Percentiles rank a stretch among this genome's conserved stretches.
Conservation (phyloP, 176 grass and related monocot species). For the Oryza officinalis region DNA sequence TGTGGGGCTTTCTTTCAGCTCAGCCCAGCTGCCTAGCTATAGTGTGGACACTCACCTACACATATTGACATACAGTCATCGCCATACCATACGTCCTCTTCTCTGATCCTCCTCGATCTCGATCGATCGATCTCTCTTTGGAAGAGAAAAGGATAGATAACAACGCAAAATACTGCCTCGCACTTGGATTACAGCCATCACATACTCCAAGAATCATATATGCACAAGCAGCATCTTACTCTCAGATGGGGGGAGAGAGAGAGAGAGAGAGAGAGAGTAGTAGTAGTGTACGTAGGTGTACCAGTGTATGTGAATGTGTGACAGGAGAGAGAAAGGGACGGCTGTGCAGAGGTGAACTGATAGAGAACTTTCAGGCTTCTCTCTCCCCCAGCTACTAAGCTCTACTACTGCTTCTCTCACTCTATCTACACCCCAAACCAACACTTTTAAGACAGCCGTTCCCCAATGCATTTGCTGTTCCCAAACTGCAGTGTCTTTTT, state of each 20-base stretch:
- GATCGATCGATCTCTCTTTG: conserved; percentile 2
- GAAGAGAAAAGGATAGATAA: conserved; percentile 36
- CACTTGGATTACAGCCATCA: conserved; percentile 64
- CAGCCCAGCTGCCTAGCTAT: neutral
- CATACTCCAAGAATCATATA: conserved; percentile 64
- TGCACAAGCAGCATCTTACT: conserved; percentile 37
- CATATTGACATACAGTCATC: neutral
- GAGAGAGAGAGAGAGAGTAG: neutral
- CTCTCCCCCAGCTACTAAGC: conserved; percentile 50
- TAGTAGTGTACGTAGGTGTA: conserved; percentile 19
- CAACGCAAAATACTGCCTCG: conserved; percentile 48
- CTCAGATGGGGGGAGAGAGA: conserved; percentile 31
- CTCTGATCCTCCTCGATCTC: neutral
- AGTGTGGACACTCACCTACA: conserved; percentile 27
- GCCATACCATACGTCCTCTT: conserved; percentile 14
- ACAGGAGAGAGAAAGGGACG: conserved; percentile 87
- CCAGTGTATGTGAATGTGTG: conserved; percentile 46
- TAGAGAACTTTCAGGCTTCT: conserved; percentile 83
- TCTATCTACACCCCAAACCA: conserved; percentile 54
- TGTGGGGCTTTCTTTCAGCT: conserved; percentile 31
- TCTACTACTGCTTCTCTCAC: conserved; percentile 43
- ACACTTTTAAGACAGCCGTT: conserved; percentile 69
- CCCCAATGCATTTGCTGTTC: conserved; percentile 56
- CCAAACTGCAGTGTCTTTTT: conserved; percentile 76
- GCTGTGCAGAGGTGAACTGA: conserved; percentile 77